Evolutionary conservation across 2,329 filamentous ascomycete species (phyloP).

Genomic region (Pestalotiopsis sp.): DNA sequence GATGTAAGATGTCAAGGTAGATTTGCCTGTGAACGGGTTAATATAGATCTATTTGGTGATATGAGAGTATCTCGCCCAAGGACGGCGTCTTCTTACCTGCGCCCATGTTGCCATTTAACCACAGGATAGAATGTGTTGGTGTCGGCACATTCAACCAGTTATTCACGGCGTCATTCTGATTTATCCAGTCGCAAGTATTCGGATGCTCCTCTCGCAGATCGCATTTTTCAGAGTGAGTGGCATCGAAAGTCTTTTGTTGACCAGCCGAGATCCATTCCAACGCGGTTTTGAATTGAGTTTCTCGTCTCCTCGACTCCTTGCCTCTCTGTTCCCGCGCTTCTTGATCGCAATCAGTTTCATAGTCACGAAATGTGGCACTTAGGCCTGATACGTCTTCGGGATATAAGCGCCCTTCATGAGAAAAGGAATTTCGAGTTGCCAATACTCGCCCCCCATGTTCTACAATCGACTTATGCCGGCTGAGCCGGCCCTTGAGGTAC

Average conservation of each 20-base stretch:
- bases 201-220: conserved; percentile 14
- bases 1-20: conserved; percentile 40
- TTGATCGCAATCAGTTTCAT: background rate
- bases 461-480: conserved; percentile 14
- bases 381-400: background rate
- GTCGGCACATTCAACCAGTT: conserved; percentile 22
- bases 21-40: conserved; percentile 36
- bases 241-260: conserved; percentile 10
- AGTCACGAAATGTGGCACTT: background rate
- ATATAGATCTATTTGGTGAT: background rate
- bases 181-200: conserved; percentile 24
- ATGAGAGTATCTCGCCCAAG: too few relatives aligned
- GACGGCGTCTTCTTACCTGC: conserved; percentile 23
- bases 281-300: conserved; percentile 17
- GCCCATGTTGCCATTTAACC: conserved; percentile 35
- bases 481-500: conserved; percentile 11
- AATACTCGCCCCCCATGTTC: conserved; percentile 4
- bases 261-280: conserved; percentile 21
- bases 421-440: background rate
- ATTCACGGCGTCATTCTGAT: conserved; percentile 19
- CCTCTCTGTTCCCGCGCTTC: background rate
- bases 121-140: conserved; percentile 28
- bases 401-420: background rate
- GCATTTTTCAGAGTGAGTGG: conserved; percentile 16
- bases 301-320: conserved; percentile 13